Percentiles rank a stretch among this genome's conserved stretches.
Conservation (phyloP, 2,329 filamentous ascomycete genomes). For the Pseudogymnoascus sp. region DNA sequence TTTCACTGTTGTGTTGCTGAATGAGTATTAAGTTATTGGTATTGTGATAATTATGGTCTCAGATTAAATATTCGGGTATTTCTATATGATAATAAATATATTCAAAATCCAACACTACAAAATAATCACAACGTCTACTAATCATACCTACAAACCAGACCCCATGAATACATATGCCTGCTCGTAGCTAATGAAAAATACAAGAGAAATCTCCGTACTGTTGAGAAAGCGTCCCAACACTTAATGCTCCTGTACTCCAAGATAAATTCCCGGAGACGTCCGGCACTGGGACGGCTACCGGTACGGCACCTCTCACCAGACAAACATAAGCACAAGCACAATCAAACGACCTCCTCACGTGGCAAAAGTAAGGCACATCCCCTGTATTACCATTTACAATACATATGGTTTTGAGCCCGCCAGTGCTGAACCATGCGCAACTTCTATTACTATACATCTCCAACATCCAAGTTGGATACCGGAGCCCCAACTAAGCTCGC, state of each 20-base stretch:
- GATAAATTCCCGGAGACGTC: neutral
- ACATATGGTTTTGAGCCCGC: neutral
- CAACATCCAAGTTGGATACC: neutral
- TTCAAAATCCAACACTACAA: no score
- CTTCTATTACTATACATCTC: conserved; percentile 1
- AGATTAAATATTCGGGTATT: no score
- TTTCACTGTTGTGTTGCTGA: neutral
- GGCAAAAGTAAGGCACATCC: neutral
- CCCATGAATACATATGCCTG: no score
- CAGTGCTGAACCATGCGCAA: neutral
- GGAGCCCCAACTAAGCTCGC: neutral
- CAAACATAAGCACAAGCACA: neutral
- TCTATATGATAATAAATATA: no score
- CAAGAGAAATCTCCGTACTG: neutral
- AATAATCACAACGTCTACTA: no score
- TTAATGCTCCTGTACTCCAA: neutral
- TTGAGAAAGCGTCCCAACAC: neutral
- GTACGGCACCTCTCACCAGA: neutral
- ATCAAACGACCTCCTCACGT: neutral
- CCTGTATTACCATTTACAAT: conserved; percentile 4
- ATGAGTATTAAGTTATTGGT: neutral
- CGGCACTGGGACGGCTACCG: neutral
- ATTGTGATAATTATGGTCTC: no score
- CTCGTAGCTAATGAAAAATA: no score
- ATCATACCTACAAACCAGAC: no score